A percentile compares a stretch with the other conserved stretches of the same genome.
phyloP scores from a whole-genome alignment of 768 basidiomycete species.

The Clavulina sp. region DNA sequence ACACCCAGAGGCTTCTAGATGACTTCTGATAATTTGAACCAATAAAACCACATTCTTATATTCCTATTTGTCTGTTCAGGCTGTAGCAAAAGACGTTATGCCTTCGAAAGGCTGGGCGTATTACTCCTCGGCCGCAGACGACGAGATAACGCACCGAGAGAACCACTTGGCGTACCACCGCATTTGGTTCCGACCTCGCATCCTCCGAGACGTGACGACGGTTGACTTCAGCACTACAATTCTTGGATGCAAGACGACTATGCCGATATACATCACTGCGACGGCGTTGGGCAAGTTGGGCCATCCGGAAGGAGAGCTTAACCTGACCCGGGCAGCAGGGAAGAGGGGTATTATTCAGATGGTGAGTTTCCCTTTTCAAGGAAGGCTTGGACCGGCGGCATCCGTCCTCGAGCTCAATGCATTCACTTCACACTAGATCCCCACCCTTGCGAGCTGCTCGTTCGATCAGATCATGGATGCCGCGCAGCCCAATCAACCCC shows the following conservation, averaged over 20 bases:
- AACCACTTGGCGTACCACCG: slow-evolving; percentile 87
- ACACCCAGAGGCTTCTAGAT: slow-evolving; percentile 11
- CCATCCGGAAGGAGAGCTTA: slow-evolving; percentile 88
- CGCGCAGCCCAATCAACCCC: slow-evolving; percentile 57
- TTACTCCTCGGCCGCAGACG: slow-evolving; percentile 91
- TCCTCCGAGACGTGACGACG: slow-evolving; percentile 65
- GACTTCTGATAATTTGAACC: slow-evolving; percentile 4
- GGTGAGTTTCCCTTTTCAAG: slow-evolving; percentile 24
- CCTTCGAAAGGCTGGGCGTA: slow-evolving; percentile 88
- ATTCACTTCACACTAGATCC: slow-evolving; percentile 40
- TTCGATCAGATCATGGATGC: slow-evolving; percentile 93
- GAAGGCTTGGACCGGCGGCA: not conserved
- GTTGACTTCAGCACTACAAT: slow-evolving; percentile 81
- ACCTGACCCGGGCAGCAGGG: slow-evolving; percentile 73
- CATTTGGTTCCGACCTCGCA: slow-evolving; percentile 80
- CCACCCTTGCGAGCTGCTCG: slow-evolving; percentile 85
- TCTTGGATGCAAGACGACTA: slow-evolving; percentile 51
- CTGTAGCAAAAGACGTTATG: slow-evolving; percentile 69
- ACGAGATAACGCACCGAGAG: slow-evolving; percentile 79
- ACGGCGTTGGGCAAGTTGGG: slow-evolving; percentile 88
- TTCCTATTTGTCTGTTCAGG: slow-evolving; percentile 29
- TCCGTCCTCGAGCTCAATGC: not conserved
- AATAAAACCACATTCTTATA: not conserved
- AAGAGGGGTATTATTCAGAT: slow-evolving; percentile 63
- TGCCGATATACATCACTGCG: slow-evolving; percentile 77